These are phyloP conservation scores for Leptomonas pyrrhocoris DNA, from an alignment of 208 protist species.

Conservation along the genomic window DNA sequence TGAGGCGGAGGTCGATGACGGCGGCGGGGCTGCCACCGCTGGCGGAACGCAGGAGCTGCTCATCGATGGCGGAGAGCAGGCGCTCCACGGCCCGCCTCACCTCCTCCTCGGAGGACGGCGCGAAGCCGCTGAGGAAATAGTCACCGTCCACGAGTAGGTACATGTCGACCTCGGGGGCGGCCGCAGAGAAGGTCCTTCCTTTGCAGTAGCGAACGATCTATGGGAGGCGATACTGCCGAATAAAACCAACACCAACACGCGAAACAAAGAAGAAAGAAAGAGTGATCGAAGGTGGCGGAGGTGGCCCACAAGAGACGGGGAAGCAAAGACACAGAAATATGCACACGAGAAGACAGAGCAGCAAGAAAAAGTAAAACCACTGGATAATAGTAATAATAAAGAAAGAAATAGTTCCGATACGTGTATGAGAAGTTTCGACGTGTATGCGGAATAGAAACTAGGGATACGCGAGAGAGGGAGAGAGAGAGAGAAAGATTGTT, in stretches of 20 bases:
- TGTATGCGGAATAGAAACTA: too few species aligned
- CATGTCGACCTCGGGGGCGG: too few species aligned
- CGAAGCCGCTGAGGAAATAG: constrained; percentile 77
- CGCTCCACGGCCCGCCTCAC: constrained; percentile 48
- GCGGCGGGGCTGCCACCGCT: neutral
- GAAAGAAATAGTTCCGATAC: neutral
- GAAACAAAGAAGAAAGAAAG: neutral
- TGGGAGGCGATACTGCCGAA: too few species aligned
- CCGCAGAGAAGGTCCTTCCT: too few species aligned
- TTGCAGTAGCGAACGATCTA: too few species aligned
- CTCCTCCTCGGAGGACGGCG: constrained; percentile 45
- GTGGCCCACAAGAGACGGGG: neutral
- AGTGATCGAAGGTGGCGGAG: neutral
- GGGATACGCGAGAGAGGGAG: too few species aligned
- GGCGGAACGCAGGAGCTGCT: constrained; percentile 43
- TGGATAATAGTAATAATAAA: constrained; percentile 2
- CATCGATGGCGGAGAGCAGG: constrained; percentile 43
- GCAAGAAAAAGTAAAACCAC: constrained; percentile 6
- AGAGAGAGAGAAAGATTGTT: too few species aligned
- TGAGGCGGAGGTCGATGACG: constrained; percentile 49
- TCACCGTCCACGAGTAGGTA: constrained; percentile 79
- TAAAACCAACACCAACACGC: neutral
- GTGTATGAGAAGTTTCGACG: neutral
- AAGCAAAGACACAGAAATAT: neutral
- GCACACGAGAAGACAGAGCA: constrained; percentile 2